Base-by-base conservation (phyloP, 1,284 basidiomycete genomes). In the Pascua guehoae region DNA sequence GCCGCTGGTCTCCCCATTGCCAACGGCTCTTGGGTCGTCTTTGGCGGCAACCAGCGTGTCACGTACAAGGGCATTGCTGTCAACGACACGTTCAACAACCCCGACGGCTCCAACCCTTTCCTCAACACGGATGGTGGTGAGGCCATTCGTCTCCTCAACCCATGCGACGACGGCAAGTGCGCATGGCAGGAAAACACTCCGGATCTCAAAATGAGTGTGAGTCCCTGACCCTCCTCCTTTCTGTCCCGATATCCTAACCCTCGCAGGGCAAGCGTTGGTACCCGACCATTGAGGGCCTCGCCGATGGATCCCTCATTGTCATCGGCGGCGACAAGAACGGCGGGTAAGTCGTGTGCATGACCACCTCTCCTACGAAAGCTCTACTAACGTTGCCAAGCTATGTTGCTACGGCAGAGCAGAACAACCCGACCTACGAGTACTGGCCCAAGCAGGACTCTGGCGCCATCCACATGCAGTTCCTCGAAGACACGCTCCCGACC, bases 401-500 rank as follows among this genome's bases (percentile, higher is more conserved):
- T 36, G 86, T 89, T 12, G 88, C 90, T 7, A 73, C 74, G 7
- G 61, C 54, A 17, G 64, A 50, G 4, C 92, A 94, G 73, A 84
- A 94, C 77, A 94, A 95, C 77, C 82, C 91, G 12, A 92, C 81
- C 1, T 82, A 80, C 64, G 84, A 86, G 69, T 81, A 89, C 77
- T 96, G 82, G 76, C 93, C 90, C 24, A 78, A 84, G 18, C 81
- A 79, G 57, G 80, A 83, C 32, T 64, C 69, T 15, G 68, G 66
- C 14, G 79, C 86, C 4, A 79, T 85, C 65, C 76, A 81, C 45
- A 87, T 95, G 82, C 78, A 86, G 53, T 91, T 96, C 80, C 83
- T 97, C 80, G 78, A 85, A 63, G 81, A 83, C 52, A 92, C 92
- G 0, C 88, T 91, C n/a, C 92, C 92, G 51, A 83, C 93, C 64